Percentiles rank a stretch among this genome's conserved stretches.
phyloP scores from a whole-genome alignment of 1,139 yeast genomes.

The Hyphopichia wangnamkhiaoensis region DNA sequence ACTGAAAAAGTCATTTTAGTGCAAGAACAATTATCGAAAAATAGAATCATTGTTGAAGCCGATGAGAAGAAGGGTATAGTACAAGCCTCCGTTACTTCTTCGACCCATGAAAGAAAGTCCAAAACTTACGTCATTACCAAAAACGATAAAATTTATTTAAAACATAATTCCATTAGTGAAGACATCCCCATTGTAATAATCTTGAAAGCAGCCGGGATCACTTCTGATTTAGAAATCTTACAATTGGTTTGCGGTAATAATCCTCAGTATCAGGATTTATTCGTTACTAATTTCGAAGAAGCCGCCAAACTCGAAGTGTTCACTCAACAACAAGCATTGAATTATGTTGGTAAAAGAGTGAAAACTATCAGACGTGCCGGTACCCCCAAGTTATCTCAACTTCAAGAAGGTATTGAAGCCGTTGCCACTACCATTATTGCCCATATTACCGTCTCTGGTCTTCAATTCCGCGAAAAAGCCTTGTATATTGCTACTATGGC shows the following conservation, averaged over 20 bases:
- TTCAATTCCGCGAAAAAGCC: conserved; percentile 93
- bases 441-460: conserved; percentile 81
- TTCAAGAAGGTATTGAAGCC: conserved; percentile 97
- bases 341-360: conserved; percentile 86
- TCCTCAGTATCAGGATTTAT: conserved; percentile 84
- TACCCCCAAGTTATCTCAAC: conserved; percentile 72
- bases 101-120: conserved; percentile 96
- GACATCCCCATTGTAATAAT: conserved; percentile 94
- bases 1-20: conserved; percentile 96
- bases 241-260: conserved; percentile 92
- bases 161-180: conserved; percentile 93
- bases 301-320: conserved; percentile 82
- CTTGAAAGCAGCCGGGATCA: conserved; percentile 92
- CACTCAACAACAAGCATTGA: conserved; percentile 93
- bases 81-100: conserved; percentile 96
- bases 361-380: conserved; percentile 88
- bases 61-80: conserved; percentile 93
- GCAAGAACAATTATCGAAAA: conserved; percentile 94
- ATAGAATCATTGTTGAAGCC: conserved; percentile 96
- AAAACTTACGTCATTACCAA: conserved; percentile 94
- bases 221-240: conserved; percentile 89
- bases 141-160: conserved; percentile 83
- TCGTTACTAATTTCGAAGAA: conserved; percentile 92
- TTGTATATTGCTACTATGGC: conserved; percentile 95
- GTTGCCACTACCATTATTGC: conserved; percentile 96